phyloP scores from a whole-genome alignment of 2,329 filamentous ascomycete genomes.

The Blastomyces gilchristii region DNA sequence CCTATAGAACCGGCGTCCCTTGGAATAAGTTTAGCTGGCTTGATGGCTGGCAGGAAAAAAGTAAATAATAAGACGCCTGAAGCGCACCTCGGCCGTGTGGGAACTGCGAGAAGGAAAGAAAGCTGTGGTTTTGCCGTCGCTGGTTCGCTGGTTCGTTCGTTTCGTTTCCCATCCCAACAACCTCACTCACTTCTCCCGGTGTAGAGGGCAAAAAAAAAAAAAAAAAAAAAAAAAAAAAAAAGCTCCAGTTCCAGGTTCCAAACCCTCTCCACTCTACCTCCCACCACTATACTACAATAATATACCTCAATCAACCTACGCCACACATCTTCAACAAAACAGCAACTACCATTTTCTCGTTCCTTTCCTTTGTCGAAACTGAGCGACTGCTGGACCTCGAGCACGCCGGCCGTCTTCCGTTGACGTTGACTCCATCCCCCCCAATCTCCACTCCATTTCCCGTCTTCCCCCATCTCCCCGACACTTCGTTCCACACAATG shows the following conservation, averaged over 20 bases:
- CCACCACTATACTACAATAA: background rate
- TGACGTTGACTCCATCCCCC: background rate
- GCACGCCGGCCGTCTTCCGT: background rate
- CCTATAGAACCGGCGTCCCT: background rate
- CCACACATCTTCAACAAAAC: background rate
- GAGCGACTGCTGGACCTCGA: background rate
- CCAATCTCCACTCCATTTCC: constrained; percentile 15
- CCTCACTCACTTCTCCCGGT: background rate
- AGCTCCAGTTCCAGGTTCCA: background rate
- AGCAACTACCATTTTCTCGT: background rate
- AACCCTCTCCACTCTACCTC: background rate
- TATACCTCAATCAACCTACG: background rate
- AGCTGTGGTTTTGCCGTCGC: background rate
- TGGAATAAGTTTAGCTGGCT: background rate
- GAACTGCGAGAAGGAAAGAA: background rate
- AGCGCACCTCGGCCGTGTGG: constrained; percentile 7
- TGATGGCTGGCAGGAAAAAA: background rate
- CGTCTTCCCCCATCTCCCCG: constrained; percentile 24
- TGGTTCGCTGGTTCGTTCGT: background rate
- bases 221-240: background rate
- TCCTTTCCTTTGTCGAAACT: background rate
- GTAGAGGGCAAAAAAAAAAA: background rate
- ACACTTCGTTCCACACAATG: constrained; percentile 49
- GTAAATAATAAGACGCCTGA: background rate
- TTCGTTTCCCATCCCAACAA: background rate